phyloP scores from a whole-genome alignment of 306 rosid genomes.

The Luffa acutangula region DNA sequence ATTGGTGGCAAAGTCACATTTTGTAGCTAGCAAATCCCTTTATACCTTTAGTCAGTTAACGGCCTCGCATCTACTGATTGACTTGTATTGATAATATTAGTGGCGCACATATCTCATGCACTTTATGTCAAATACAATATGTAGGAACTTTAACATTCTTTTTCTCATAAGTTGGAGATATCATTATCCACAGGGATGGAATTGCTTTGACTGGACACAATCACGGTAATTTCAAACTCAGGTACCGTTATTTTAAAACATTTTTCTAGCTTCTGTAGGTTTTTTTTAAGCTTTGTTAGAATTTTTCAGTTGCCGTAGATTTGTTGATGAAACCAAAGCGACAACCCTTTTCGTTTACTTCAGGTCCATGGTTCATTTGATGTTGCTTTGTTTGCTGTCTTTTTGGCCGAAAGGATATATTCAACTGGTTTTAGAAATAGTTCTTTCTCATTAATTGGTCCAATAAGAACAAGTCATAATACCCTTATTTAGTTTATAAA shows the following conservation, averaged over 20 bases:
- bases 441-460: background rate
- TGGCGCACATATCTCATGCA: slow-evolving; percentile 1
- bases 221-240: background rate
- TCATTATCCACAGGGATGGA: background rate
- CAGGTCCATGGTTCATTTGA: background rate
- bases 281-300: background rate
- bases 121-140: background rate
- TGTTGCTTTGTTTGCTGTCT: background rate
- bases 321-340: background rate
- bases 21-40: background rate
- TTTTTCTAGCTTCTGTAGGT: background rate
- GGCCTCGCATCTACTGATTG: background rate
- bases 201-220: background rate
- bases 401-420: background rate
- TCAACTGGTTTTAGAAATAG: background rate
- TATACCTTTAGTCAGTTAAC: background rate
- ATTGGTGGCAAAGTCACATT: background rate
- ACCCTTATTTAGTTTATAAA: background rate
- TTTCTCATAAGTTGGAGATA: background rate
- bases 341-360: background rate
- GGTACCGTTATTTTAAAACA: background rate
- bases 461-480: background rate
- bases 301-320: background rate
- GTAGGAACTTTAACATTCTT: background rate
- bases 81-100: background rate